Evolutionary conservation across 2,329 filamentous ascomycete genomes (phyloP), one percentile per base, ranked within the genome.

Genomic region (Clonostachys sp.): DNA sequence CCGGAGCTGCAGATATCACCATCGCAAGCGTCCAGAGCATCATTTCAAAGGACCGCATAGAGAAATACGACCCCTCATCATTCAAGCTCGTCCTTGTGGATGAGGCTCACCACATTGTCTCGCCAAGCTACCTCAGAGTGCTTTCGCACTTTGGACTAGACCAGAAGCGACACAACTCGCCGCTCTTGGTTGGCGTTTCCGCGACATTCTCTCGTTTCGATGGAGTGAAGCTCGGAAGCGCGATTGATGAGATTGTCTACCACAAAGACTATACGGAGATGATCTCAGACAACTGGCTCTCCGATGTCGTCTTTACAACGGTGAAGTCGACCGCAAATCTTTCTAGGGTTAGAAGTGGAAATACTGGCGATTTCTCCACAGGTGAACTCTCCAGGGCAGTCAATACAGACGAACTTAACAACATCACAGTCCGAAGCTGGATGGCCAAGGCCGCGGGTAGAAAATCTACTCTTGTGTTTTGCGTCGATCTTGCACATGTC

Each of bases 21-120:
- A 78, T 99, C 45, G 94, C 92, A 41, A 96, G 92, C 34, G 78
- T 99, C 35, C 84, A 87, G 59, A 96, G 89, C 64, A 83, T 99
- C 56, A 81, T 77, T 8, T 95, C 89, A 6, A 80, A 81, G 12
- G 80, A 85, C 45, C 81, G 94, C 3, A 76, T 97, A n/a, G 61
- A 66, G 35, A 96, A 96, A 61, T 97, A 92, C 58, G 81, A 95
- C 54, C 87, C 91, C 0, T 66, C 65, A 1, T 73, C 72, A 8
- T 97, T 92, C 74, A 99, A 99, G 67, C 80, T 99, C 0, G 72
- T 99, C 1, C 77, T 99, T 4, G 92, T 99, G 5, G 94, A 99
- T 54, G 94, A 99, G 67, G 94, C 92, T 5, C 94, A 99, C 63
- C 94, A 99, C 65, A 95, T 97, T 46, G 91, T 96, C 41, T 88